Percentiles rank a stretch among this genome's conserved stretches.
Evolutionary conservation across 2,329 filamentous ascomycete species (phyloP).

Genomic region (Dactylellina parvicollis): DNA sequence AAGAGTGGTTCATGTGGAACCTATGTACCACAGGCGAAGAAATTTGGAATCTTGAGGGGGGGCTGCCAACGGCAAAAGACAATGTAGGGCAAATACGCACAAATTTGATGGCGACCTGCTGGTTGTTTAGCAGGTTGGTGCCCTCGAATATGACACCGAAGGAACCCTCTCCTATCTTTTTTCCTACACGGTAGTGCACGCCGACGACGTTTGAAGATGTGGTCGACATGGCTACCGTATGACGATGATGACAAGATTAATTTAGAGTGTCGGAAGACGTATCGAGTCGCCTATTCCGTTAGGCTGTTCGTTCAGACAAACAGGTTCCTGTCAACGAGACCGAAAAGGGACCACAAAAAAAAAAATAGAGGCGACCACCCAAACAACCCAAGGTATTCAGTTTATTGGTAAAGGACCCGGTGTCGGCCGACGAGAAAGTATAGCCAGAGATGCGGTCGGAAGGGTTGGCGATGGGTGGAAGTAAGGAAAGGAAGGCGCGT

Average conservation of each 20-base stretch:
- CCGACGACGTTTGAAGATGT: constrained; percentile 92
- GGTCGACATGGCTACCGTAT: constrained; percentile 62
- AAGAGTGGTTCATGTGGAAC: constrained; percentile 35
- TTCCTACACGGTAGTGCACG: constrained; percentile 97
- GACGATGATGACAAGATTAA: constrained; percentile 74
- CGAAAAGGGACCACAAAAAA: neutral
- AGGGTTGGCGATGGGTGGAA: constrained; percentile 17
- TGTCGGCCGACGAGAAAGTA: too few species aligned
- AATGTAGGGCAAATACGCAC: constrained; percentile 67
- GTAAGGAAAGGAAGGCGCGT: constrained; percentile 34
- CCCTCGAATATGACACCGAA: constrained; percentile 99
- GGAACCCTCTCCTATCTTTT: constrained; percentile 99
- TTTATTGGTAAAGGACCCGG: too few species aligned
- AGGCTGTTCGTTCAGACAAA: constrained; percentile 23
- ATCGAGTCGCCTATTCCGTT: constrained; percentile 47
- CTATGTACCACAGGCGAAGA: constrained; percentile 12
- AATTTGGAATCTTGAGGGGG: neutral
- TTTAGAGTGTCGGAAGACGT: constrained; percentile 47
- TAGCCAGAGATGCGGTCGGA: too few species aligned
- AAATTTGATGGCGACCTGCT: constrained; percentile 99
- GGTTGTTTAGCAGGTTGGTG: constrained; percentile 97
- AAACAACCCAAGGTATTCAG: neutral
- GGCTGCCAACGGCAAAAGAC: constrained; percentile 8
- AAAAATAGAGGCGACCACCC: neutral
- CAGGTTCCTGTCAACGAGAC: constrained; percentile 24